Base-by-base conservation (phyloP, 768 basidiomycete genomes). In the Suillus spraguei region DNA sequence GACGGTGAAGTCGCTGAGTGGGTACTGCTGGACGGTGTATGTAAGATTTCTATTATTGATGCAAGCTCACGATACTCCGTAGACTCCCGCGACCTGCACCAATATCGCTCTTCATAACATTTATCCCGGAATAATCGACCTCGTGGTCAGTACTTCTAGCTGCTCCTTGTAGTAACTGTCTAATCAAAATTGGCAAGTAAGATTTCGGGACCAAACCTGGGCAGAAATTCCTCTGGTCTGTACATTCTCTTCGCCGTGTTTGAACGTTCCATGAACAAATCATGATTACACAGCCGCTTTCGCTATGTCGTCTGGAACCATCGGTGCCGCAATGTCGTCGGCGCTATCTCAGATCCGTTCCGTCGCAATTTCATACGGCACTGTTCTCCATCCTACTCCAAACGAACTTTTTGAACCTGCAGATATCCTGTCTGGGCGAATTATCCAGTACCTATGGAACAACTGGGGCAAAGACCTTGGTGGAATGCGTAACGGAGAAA, bases 21-120 rank as follows among this genome's bases (percentile, higher is more conserved):
- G 96, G 87, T 97, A 62, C 83, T 99, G 32, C 78, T 97, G 7
- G 92, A 94, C 64, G 92, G 92, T 17, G 92, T 94, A 78, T 62
- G 83, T 76, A 61, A 63, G 11, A 28, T 63, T 36, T 62, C 67
- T 52, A 53, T 39, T 41, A 50, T 44, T 17, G 32, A 20, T 28
- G 35, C 32, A 54, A 33, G 33, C 54, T 59, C 10, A 64, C 56
- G 32, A 62, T 22, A 42, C 52, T 46, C 50, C 62, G 4, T 65
- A 92, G 91, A 95, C 94, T 11, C 93, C 96, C 5, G 94, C 95
- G 4, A 92, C 96, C 14, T 97, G 96, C 72, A 82, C 92, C 3
- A 97, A 97, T 70, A 88, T 98, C 64, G 94, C 87, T 2, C 78
- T 98, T 47, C 92, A 97, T 75, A 98, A 98, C 69, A 69, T 98